Percentiles rank a stretch among this genome's conserved stretches.
Evolutionary conservation across 176 grass and related monocot genomes (phyloP).

Genomic region (Phragmites australis): DNA sequence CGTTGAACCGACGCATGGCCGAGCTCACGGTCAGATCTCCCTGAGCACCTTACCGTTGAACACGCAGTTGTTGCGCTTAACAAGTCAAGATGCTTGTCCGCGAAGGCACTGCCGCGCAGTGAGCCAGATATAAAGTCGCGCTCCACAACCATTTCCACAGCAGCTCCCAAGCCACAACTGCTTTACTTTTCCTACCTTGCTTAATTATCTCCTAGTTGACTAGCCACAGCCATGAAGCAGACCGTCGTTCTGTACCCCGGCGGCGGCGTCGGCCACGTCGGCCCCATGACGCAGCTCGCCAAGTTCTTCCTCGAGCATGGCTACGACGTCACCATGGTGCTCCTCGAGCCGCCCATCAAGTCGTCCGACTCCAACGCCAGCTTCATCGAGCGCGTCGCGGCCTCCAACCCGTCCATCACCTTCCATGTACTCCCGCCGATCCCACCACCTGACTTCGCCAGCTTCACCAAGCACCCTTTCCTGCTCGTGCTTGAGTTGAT

Average conservation of each 20-base stretch:
- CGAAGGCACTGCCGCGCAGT: background rate
- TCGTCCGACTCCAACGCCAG: background rate
- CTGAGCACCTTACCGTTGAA: too few species aligned
- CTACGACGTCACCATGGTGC: conserved; percentile 32
- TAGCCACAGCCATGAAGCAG: conserved; percentile 7
- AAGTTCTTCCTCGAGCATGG: conserved; percentile 25
- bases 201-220: background rate
- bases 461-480: background rate
- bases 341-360: conserved; percentile 20
- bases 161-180: background rate
- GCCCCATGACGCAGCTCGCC: conserved; percentile 31
- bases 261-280: conserved; percentile 22
- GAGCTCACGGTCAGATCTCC: too few species aligned
- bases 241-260: conserved; percentile 20
- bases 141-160: background rate
- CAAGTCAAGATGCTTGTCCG: background rate
- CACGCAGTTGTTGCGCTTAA: too few species aligned
- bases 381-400: conserved; percentile 36
- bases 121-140: background rate
- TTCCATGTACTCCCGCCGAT: conserved; percentile 44
- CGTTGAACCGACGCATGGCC: too few species aligned
- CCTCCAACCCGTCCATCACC: conserved; percentile 44
- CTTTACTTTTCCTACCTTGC: background rate
- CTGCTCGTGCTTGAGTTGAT: background rate
- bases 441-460: background rate